Conservation (phyloP, 139 green algal genomes). For the Tetradesmus lagerheimii region DNA sequence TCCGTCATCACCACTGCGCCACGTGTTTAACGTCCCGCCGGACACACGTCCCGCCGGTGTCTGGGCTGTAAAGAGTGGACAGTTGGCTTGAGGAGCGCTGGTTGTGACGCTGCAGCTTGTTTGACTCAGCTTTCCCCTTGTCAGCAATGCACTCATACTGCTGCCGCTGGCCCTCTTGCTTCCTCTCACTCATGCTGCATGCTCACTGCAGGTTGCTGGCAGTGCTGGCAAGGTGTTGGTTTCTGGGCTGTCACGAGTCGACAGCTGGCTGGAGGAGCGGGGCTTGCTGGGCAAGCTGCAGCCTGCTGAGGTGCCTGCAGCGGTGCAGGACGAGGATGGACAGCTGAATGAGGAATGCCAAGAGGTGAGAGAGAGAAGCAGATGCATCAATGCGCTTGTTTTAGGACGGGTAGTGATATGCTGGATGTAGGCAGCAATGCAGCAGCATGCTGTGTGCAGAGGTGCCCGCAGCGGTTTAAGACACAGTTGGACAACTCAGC, state of each 20-base stretch:
- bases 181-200: neutral
- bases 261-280: constrained; percentile 47
- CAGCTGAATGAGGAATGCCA: constrained; percentile 19
- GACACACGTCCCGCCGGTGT: neutral
- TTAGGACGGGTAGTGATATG: neutral
- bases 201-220: neutral
- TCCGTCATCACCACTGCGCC: too few relatives aligned
- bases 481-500: constrained; percentile 1
- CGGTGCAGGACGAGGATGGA: constrained; percentile 30
- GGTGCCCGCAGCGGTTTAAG: too few relatives aligned
- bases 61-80: constrained; percentile 38
- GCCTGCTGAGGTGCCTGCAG: constrained; percentile 24
- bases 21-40: too few relatives aligned
- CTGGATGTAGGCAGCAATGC: neutral
- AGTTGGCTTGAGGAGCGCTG: constrained; percentile 45
- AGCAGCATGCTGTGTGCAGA: neutral
- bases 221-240: neutral
- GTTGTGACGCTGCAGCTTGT: too few relatives aligned
- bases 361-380: neutral
- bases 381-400: too few relatives aligned
- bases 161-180: too few relatives aligned
- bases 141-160: too few relatives aligned
- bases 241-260: constrained; percentile 7
- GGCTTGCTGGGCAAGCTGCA: constrained; percentile 1
- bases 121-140: too few relatives aligned